A percentile compares a stretch with the other conserved stretches of the same genome.
phyloP scores from a whole-genome alignment of 202 grass and related monocot genomes.

The Cymbopogon flexuosus region DNA sequence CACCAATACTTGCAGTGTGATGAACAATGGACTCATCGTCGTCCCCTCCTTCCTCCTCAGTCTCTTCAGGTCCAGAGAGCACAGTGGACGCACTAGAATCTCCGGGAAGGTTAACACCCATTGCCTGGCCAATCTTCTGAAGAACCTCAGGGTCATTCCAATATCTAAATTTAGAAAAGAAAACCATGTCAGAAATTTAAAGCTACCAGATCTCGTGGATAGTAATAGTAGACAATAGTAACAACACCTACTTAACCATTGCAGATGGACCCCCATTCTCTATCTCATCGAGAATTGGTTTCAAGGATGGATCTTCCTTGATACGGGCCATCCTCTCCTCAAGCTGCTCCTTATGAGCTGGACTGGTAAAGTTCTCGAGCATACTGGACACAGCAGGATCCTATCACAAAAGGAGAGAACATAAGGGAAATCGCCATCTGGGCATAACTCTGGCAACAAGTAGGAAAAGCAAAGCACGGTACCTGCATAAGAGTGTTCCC shows the following conservation, averaged over 20 bases:
- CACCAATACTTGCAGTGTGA: slow-evolving; percentile 79
- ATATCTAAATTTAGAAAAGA: slow-evolving; percentile 53
- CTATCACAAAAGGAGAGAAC: slow-evolving; percentile 29
- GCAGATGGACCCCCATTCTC: slow-evolving; percentile 76
- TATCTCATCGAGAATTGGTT: slow-evolving; percentile 84
- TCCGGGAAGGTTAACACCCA: slow-evolving; percentile 56
- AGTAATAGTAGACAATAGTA: background rate
- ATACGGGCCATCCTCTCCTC: slow-evolving; percentile 77
- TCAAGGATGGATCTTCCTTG: slow-evolving; percentile 86
- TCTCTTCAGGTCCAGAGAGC: slow-evolving; percentile 58
- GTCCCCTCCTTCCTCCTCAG: slow-evolving; percentile 42
- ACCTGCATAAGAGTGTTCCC: slow-evolving; percentile 86
- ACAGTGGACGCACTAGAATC: slow-evolving; percentile 43
- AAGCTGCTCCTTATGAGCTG: slow-evolving; percentile 74
- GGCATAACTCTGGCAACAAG: background rate
- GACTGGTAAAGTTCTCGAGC: slow-evolving; percentile 75
- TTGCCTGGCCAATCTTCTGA: slow-evolving; percentile 87
- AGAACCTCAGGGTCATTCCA: slow-evolving; percentile 95
- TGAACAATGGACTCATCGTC: slow-evolving; percentile 86
- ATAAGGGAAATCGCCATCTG: background rate
- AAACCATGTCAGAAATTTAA: slow-evolving; percentile 34
- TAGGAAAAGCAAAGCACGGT: background rate
- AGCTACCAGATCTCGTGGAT: background rate
- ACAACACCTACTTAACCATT: slow-evolving; percentile 79
- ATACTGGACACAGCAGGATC: slow-evolving; percentile 85